Evolutionary conservation across 1,139 yeast species (phyloP).

Genomic region (Pichia sp.): DNA sequence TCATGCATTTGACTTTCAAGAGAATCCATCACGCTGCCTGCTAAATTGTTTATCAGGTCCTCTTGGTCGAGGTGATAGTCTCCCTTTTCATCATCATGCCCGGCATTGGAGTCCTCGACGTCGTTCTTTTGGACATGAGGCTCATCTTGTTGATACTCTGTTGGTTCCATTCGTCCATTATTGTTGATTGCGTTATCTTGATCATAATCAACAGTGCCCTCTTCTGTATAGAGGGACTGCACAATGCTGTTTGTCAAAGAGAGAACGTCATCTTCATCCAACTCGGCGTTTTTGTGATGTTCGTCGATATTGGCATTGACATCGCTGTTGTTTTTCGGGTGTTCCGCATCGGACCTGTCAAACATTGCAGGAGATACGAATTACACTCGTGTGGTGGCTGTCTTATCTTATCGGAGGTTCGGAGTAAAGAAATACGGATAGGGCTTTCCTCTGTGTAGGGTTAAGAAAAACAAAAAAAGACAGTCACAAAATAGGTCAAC

Average conservation of each 20-base stretch:
- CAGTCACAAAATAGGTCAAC: conserved; percentile 26
- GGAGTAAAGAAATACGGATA: neutral
- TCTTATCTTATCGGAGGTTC: conserved; percentile 21
- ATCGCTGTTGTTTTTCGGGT: neutral
- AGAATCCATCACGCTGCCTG: conserved; percentile 11
- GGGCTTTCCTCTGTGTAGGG: neutral
- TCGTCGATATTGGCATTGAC: neutral
- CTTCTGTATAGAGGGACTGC: conserved; percentile 11
- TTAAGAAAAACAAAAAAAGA: conserved; percentile 24
- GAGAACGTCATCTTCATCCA: conserved; percentile 9
- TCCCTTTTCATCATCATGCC: neutral
- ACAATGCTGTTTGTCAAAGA: conserved; percentile 15
- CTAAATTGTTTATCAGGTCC: conserved; percentile 11
- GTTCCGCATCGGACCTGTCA: neutral
- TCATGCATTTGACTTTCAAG: conserved; percentile 5
- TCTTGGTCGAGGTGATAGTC: conserved; percentile 12
- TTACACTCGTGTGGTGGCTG: neutral
- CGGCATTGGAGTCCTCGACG: no score
- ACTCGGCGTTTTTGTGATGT: neutral
- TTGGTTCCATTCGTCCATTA: neutral
- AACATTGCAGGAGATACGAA: neutral
- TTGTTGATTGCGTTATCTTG: neutral
- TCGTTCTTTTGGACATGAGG: neutral
- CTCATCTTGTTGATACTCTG: neutral
- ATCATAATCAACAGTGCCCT: neutral